Percentiles rank a stretch among this genome's conserved stretches.
Evolutionary conservation across 768 basidiomycete species (phyloP).

Genomic region (Daedaleopsis sinensis): DNA sequence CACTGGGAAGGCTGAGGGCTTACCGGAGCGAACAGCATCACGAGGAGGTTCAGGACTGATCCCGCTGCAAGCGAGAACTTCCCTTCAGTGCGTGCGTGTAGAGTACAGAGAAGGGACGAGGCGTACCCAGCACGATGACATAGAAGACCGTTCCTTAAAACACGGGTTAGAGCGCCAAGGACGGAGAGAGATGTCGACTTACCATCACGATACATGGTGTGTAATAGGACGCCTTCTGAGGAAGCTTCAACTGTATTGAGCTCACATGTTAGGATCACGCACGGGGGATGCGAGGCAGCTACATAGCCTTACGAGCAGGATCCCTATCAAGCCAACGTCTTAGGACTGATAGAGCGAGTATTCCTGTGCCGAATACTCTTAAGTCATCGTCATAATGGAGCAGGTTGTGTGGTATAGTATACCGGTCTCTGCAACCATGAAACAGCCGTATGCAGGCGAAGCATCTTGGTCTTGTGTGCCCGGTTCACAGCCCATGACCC

Average conservation of each 20-base stretch:
- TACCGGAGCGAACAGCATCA: constrained; percentile 12
- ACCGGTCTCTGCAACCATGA: background rate
- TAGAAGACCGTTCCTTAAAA: constrained; percentile 6
- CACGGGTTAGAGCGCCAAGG: background rate
- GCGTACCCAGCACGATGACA: background rate
- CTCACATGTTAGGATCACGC: background rate
- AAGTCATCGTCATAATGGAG: background rate
- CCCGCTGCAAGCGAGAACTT: background rate
- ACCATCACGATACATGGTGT: constrained; percentile 15
- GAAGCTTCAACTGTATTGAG: background rate
- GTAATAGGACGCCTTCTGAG: background rate
- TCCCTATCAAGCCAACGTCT: background rate
- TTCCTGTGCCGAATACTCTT: background rate
- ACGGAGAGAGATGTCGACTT: background rate
- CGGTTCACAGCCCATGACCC: background rate
- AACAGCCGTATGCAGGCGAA: background rate
- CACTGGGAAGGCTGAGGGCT: background rate
- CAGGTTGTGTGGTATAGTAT: background rate
- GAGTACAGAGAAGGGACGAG: background rate
- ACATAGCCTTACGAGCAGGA: background rate
- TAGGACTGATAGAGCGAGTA: background rate
- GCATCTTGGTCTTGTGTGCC: background rate
- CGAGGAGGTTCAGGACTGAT: constrained; percentile 7
- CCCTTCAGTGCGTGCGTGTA: too few species aligned
- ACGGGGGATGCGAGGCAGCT: background rate